A percentile compares a stretch with the other conserved stretches of the same genome.
These are phyloP conservation scores for Tolypocladium nubicola DNA, from an alignment of 2,329 filamentous ascomycete species.

Conservation along the genomic window DNA sequence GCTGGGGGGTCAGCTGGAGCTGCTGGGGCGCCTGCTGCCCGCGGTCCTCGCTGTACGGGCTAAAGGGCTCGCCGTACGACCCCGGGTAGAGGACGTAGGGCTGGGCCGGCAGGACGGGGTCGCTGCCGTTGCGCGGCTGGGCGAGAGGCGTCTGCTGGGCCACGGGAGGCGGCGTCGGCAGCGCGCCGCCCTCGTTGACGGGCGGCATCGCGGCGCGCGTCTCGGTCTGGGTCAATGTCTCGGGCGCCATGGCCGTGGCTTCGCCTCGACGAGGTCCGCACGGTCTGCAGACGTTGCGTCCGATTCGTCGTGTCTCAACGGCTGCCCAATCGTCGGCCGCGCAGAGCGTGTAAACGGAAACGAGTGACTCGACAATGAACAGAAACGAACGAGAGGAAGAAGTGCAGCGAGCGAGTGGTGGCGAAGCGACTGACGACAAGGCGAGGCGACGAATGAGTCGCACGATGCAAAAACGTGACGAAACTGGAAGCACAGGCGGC, in stretches of 20 bases:
- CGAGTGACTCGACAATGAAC: neutral
- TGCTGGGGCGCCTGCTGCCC: neutral
- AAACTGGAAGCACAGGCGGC: neutral
- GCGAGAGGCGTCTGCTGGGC: neutral
- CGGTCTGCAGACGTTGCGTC: neutral
- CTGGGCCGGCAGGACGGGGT: neutral
- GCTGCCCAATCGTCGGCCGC: neutral
- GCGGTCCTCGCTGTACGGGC: neutral
- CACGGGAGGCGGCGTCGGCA: neutral
- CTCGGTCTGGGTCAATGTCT: neutral
- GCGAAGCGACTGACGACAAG: neutral
- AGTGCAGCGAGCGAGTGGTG: neutral
- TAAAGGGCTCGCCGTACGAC: neutral
- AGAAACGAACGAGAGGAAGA: neutral
- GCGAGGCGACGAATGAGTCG: neutral
- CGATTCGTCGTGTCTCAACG: neutral
- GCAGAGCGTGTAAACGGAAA: neutral
- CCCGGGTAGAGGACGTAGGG: neutral
- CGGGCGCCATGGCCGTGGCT: neutral
- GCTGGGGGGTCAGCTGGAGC: neutral
- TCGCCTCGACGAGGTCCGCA: neutral
- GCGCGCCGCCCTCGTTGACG: neutral
- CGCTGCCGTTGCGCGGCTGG: neutral
- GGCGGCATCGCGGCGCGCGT: neutral
- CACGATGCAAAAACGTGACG: neutral